Percentiles rank a stretch among this genome's conserved stretches.
phyloP scores from a whole-genome alignment of 2,329 filamentous ascomycete species.

The Pezicula rhizophila region DNA sequence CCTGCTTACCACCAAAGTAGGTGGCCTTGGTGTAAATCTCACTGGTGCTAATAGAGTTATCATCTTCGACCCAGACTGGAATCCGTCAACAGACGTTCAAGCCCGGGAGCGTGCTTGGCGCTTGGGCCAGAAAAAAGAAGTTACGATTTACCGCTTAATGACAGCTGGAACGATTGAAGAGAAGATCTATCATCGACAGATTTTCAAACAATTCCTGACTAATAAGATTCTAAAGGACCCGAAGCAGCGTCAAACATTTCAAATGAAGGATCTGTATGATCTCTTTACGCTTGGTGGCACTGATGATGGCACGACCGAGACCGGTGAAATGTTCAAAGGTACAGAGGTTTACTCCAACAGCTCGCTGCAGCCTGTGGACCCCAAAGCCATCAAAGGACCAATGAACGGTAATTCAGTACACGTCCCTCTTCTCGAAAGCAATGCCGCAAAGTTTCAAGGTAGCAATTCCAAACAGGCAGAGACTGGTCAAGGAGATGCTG shows the following conservation, averaged over 20 bases:
- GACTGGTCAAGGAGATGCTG: conserved; percentile 25
- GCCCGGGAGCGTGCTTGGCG: conserved; percentile 94
- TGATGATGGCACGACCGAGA: conserved; percentile 68
- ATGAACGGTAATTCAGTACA: not conserved
- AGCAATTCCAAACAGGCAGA: not conserved
- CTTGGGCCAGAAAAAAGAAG: conserved; percentile 87
- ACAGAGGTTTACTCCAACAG: conserved; percentile 66
- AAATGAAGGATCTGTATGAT: conserved; percentile 84
- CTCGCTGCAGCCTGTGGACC: conserved; percentile 21
- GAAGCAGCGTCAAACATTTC: conserved; percentile 86
- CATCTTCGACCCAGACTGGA: conserved; percentile 98
- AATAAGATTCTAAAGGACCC: conserved; percentile 95
- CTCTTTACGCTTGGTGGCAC: conserved; percentile 74
- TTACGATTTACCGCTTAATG: conserved; percentile 97
- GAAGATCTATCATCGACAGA: conserved; percentile 97
- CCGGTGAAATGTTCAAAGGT: conserved; percentile 80
- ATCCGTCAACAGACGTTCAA: conserved; percentile 92
- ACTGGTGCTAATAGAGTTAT: conserved; percentile 95
- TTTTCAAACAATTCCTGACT: conserved; percentile 96
- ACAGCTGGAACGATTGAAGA: conserved; percentile 97
- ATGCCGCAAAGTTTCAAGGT: not conserved
- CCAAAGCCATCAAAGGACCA: conserved; percentile 7
- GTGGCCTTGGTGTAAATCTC: conserved; percentile 86
- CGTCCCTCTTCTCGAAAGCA: conserved; percentile 6
- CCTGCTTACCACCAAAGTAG: conserved; percentile 89